phyloP scores from a whole-genome alignment of 177 flowering plant species.

The Vitis hybrid region DNA sequence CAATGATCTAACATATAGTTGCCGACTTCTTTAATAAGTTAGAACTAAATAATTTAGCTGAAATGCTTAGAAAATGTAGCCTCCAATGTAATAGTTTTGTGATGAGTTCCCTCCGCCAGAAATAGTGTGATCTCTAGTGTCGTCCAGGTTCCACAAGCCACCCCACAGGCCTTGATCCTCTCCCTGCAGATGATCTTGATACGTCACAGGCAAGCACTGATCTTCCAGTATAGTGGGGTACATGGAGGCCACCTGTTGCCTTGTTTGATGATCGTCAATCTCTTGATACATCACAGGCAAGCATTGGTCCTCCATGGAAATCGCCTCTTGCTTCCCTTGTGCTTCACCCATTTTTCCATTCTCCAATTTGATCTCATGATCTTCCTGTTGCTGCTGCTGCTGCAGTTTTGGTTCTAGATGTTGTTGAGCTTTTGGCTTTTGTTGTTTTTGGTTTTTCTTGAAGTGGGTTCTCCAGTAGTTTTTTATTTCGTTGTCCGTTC shows the following conservation, averaged over 20 bases:
- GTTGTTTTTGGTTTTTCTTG: conserved; percentile 26
- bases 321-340: conserved; percentile 14
- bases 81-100: conserved; percentile 6
- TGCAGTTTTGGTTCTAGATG: conserved; percentile 16
- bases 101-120: conserved; percentile 1
- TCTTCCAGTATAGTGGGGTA: neutral
- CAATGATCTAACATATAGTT: too few species aligned
- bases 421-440: conserved; percentile 20
- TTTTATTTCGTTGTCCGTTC: conserved; percentile 62
- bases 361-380: neutral
- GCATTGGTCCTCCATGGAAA: conserved; percentile 22
- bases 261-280: too few species aligned
- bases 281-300: conserved; percentile 18
- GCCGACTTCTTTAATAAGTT: too few species aligned
- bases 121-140: neutral
- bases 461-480: conserved; percentile 64
- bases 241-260: neutral
- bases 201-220: neutral
- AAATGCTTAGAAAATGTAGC: conserved; percentile 12
- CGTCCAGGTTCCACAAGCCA: conserved; percentile 41
- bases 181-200: conserved; percentile 1
- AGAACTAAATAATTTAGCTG: too few species aligned
- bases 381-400: conserved; percentile 5
- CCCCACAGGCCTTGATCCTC: conserved; percentile 31
- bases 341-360: neutral